phyloP scores from a whole-genome alignment of 176 grass and related monocot genomes.

The Cenchrus americanus region DNA sequence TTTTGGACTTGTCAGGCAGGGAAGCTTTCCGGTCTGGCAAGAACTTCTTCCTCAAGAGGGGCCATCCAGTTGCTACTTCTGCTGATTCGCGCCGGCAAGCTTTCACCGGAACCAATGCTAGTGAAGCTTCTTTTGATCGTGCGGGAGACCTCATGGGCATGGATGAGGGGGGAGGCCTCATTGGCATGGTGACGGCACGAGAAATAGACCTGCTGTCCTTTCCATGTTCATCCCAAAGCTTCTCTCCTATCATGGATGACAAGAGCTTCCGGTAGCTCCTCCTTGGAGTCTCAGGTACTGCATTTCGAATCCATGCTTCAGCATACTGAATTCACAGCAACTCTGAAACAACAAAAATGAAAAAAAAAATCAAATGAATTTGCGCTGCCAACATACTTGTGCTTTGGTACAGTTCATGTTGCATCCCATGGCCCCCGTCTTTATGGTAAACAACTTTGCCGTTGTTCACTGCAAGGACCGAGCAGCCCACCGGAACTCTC shows the following conservation, averaged over 20 bases:
- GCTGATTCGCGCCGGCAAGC: constrained; percentile 25
- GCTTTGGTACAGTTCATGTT: constrained; percentile 25
- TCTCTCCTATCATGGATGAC: constrained; percentile 48
- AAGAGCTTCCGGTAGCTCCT: constrained; percentile 55
- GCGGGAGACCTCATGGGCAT: constrained; percentile 36
- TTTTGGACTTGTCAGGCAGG: constrained; percentile 50
- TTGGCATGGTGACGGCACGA: constrained; percentile 52
- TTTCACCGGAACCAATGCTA: constrained; percentile 53
- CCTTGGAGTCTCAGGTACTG: constrained; percentile 53
- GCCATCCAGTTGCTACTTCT: constrained; percentile 66
- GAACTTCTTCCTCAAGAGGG: constrained; percentile 67
- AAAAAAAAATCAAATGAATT: neutral
- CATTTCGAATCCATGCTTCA: constrained; percentile 26
- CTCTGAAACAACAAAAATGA: neutral
- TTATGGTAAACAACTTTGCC: constrained; percentile 76
- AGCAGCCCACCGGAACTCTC: constrained; percentile 68
- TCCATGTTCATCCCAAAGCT: constrained; percentile 22
- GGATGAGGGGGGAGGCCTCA: constrained; percentile 14
- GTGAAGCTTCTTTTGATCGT: constrained; percentile 39
- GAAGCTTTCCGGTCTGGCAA: constrained; percentile 38
- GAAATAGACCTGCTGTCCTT: constrained; percentile 37
- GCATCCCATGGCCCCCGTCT: neutral
- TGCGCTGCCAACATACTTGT: constrained; percentile 19
- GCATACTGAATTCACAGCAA: neutral
- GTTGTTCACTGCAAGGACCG: constrained; percentile 78